Percentiles rank a stretch among this genome's conserved stretches.
These are phyloP conservation scores for Fraxinus ornus DNA, from an alignment of 305 asterid species.

Conservation along the genomic window DNA sequence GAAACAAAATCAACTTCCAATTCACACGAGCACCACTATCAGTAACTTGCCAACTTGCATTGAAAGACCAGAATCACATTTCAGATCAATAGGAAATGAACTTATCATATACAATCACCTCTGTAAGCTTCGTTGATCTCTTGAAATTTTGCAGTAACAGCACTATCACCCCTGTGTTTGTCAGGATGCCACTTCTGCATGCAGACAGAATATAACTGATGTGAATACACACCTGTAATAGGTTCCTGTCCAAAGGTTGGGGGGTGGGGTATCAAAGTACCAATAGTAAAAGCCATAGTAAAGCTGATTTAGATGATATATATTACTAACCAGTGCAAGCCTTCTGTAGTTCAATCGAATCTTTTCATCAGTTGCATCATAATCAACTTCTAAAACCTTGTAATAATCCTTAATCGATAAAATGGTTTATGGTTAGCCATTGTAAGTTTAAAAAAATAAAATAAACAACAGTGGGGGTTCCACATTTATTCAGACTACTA, in stretches of 20 bases:
- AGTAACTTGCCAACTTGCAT: neutral
- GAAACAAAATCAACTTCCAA: constrained; percentile 20
- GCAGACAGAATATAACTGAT: constrained; percentile 18
- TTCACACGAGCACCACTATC: constrained; percentile 1
- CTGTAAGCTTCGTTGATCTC: constrained; percentile 65
- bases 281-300: neutral
- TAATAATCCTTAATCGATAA: constrained; percentile 52
- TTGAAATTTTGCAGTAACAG: constrained; percentile 58
- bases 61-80: neutral
- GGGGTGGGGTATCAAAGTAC: neutral
- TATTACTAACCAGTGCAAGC: constrained; percentile 62
- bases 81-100: neutral
- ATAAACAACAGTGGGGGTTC: neutral
- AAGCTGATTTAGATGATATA: constrained; percentile 19
- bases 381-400: constrained; percentile 64
- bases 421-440: neutral
- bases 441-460: neutral
- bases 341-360: constrained; percentile 57
- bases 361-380: constrained; percentile 65
- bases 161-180: constrained; percentile 50
- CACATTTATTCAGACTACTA: neutral
- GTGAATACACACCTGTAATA: neutral
- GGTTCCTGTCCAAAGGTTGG: neutral
- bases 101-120: constrained; percentile 39
- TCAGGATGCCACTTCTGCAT: constrained; percentile 82